A percentile compares a stretch with the other conserved stretches of the same genome.
These are phyloP conservation scores for Trypanosoma lewisi DNA, from an alignment of 208 protist species.

Conservation along the genomic window DNA sequence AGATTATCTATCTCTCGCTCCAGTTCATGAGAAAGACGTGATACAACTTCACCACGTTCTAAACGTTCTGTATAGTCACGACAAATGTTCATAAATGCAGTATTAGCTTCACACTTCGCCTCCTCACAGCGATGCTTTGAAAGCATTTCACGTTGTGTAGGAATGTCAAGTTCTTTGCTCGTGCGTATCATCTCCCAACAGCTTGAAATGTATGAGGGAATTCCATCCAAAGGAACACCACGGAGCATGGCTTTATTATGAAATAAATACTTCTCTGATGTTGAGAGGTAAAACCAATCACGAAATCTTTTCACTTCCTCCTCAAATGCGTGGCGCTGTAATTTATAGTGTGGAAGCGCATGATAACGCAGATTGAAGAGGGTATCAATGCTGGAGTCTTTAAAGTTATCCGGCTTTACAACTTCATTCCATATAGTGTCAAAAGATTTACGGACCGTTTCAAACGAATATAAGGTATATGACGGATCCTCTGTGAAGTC, in stretches of 20 bases:
- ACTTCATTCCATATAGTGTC: constrained; percentile 93
- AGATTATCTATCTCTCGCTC: constrained; percentile 52
- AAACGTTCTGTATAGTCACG: constrained; percentile 52
- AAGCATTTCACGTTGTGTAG: constrained; percentile 95
- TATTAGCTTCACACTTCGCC: constrained; percentile 52
- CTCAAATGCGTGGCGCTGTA: constrained; percentile 70
- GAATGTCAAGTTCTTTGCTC: constrained; percentile 97
- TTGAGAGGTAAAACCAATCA: constrained; percentile 53
- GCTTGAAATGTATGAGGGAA: constrained; percentile 76
- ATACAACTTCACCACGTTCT: constrained; percentile 55
- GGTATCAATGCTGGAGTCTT: constrained; percentile 51
- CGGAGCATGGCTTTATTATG: constrained; percentile 68
- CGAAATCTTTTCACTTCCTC: constrained; percentile 42
- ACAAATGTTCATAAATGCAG: constrained; percentile 49
- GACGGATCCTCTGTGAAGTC: constrained; percentile 93
- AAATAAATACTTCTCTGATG: constrained; percentile 66
- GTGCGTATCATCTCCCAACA: constrained; percentile 93
- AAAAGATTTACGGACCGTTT: constrained; percentile 89
- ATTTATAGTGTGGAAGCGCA: constrained; percentile 83
- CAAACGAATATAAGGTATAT: constrained; percentile 71
- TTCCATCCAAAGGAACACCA: constrained; percentile 80
- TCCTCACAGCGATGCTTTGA: constrained; percentile 94
- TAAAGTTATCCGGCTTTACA: constrained; percentile 59
- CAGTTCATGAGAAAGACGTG: constrained; percentile 50
- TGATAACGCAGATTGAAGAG: constrained; percentile 75